Evolutionary conservation across 2,329 filamentous ascomycete genomes (phyloP), one percentile per base, ranked within the genome.

Genomic region (Colletotrichum tropicicola): DNA sequence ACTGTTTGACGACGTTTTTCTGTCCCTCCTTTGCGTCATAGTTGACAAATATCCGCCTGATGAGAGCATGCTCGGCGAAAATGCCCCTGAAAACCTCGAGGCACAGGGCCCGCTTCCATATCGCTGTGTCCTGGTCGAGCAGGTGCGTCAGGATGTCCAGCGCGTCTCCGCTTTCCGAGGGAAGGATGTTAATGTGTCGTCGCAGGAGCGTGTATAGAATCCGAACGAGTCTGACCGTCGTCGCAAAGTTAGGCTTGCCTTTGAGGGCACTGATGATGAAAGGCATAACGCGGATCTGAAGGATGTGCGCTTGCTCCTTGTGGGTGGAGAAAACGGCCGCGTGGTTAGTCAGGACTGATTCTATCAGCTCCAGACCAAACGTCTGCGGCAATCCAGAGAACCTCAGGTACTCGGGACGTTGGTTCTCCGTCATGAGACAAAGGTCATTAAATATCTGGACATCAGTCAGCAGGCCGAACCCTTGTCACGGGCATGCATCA

Each of bases 11-110:
- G 19, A 98, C 88, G 53, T 90, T 84, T 70, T 91, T 95, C 70
- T 91, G 88, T 4, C 87, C 90, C 44, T 92, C 84, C 53, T 87
- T 82, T 13, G 87, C 86, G 73, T 99, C 95, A 70, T 93, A 98
- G 15, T 92, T 82, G 6, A 88, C 84, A 73, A 93, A 98, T 2
- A 97, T 92, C 37, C 91, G 89, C 43, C 96, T 84, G 2, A 98
- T 83, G 21, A 97, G 83, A 10, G 86, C 85, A 35, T 93, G 88
- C 65, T 98, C 94, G 0, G 91, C 85, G 77, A 97, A 97, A 6
- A 98, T 87, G 6, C 91, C 91, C 59, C 92, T 88, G 71, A 98
- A 93, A 0, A 98, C 88, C 74, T 99, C 96, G 87, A 99, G 92
- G 68, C 93, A 97, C 6, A 98, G 78, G 0, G 93, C 90, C 62